Evolutionary conservation across 805 yeast species (phyloP).

Genomic region (Clavispora fructus): DNA sequence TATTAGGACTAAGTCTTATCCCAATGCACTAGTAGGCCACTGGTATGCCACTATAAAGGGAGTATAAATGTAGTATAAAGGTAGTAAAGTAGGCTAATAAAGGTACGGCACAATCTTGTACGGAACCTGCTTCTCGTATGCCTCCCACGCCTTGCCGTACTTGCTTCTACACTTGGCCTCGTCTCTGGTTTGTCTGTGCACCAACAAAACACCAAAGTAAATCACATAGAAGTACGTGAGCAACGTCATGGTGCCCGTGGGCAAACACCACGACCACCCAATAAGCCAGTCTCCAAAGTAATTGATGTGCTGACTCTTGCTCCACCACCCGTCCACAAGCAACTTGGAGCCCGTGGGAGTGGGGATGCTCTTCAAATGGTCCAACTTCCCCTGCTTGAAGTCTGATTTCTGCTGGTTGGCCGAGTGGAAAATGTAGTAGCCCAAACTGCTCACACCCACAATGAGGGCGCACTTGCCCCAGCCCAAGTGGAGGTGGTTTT

Average conservation of each 20-base stretch:
- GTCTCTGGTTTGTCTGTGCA: conserved; percentile 89
- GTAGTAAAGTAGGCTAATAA: conserved; percentile 43
- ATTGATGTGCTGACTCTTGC: conserved; percentile 83
- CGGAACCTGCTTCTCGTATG: conserved; percentile 77
- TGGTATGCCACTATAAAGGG: too few species aligned
- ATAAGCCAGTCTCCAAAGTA: conserved; percentile 94
- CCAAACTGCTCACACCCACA: conserved; percentile 46
- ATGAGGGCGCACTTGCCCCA: conserved; percentile 33
- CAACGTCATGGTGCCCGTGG: conserved; percentile 77
- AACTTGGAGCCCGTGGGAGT: conserved; percentile 77
- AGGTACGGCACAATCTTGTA: conserved; percentile 86
- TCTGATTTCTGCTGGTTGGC: conserved; percentile 81
- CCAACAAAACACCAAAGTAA: conserved; percentile 73
- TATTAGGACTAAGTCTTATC: too few species aligned
- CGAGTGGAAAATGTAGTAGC: conserved; percentile 78
- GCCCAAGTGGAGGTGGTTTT: conserved; percentile 54
- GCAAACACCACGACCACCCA: conserved; percentile 87
- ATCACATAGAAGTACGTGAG: conserved; percentile 83
- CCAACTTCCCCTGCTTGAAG: conserved; percentile 73
- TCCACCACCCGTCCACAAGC: conserved; percentile 96
- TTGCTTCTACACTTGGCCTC: conserved; percentile 84
- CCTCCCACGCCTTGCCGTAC: conserved; percentile 82
- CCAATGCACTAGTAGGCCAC: too few species aligned
- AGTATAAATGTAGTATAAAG: too few species aligned
- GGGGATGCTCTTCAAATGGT: conserved; percentile 57